Percentiles rank a stretch among this genome's conserved stretches.
These are phyloP conservation scores for Phytophthora sp. DNA, from an alignment of 352 stramenopile species.

Conservation along the genomic window DNA sequence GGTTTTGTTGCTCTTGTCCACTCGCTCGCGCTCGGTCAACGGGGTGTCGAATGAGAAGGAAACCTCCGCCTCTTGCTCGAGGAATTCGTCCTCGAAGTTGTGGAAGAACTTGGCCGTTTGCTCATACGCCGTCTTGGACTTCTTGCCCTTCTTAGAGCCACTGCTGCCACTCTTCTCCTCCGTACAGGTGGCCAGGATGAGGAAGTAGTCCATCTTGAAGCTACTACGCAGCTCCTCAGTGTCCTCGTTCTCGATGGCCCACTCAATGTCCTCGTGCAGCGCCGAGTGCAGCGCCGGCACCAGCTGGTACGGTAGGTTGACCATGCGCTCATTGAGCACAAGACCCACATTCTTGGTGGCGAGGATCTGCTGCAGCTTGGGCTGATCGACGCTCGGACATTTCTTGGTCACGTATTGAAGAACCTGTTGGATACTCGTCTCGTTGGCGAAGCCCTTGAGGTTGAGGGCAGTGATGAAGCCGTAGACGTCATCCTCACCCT, in stretches of 20 bases:
- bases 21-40: constrained; percentile 62
- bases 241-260: constrained; percentile 78
- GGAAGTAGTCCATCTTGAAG: constrained; percentile 86
- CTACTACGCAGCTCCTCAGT: constrained; percentile 63
- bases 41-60: constrained; percentile 77
- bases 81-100: constrained; percentile 91
- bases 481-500: constrained; percentile 83
- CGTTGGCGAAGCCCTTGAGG: constrained; percentile 54
- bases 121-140: constrained; percentile 74
- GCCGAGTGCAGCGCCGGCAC: constrained; percentile 81
- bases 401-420: constrained; percentile 82
- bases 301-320: constrained; percentile 88
- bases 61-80: constrained; percentile 75
- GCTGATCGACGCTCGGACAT: constrained; percentile 53
- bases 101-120: constrained; percentile 77
- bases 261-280: constrained; percentile 88
- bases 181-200: constrained; percentile 73
- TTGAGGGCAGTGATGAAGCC: constrained; percentile 87
- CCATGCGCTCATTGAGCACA: constrained; percentile 85
- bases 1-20: constrained; percentile 66
- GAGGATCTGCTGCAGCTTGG: constrained; percentile 70
- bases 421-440: constrained; percentile 74
- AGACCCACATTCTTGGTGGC: constrained; percentile 64
- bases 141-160: constrained; percentile 66
- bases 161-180: constrained; percentile 54